Evolutionary conservation across 2,329 filamentous ascomycete species (phyloP), one percentile per base, ranked within the genome.

Genomic region (Botrytis porri): DNA sequence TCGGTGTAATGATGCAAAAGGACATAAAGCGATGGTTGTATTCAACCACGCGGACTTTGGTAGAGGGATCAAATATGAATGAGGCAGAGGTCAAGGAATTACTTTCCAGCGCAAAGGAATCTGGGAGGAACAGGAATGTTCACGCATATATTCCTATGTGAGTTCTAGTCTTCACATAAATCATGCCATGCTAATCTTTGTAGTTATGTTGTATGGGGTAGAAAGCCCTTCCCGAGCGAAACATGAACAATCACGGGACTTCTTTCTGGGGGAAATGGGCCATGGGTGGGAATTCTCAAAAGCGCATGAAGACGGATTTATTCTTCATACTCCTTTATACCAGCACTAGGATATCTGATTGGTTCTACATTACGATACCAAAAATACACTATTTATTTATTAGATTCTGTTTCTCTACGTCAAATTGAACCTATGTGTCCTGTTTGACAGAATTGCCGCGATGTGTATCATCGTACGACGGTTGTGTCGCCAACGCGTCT

Each of bases 1-100:
- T 78, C 29, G 78, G 75, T 4, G 73, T 67, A 66, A n/a, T 69
- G 54, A 45, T 62, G 65, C 74, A 78, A 8, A 74, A 74, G 45
- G 75, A 77, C 67, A 57, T 78, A 61, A 69, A 37, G 16, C 22
- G 22, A 35, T 51, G 12, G 3, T 35, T 72, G 41, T 69, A 59
- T 51, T 69, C 65, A 6, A 61, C 41, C 9, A 62, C 32, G 43
- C 22, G n/a, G 29, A 35, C 43, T 29, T 18, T 71, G 35, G 12
- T 35, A 20, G 43, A 71, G 22, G 43, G 43, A 9, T 41, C 69
- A 35, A 32, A 61, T 16, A 69, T 65, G 71, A 18, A 61, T 25
- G 65, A 69, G 8, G 71, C 18, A n/a, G 45, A 39, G 16, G 20
- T 62, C 20, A 43, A 62, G 10, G 22, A 69, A 12, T 69, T 72